phyloP scores from a whole-genome alignment of 139 green algal species.

The Bryopsis sp. region DNA sequence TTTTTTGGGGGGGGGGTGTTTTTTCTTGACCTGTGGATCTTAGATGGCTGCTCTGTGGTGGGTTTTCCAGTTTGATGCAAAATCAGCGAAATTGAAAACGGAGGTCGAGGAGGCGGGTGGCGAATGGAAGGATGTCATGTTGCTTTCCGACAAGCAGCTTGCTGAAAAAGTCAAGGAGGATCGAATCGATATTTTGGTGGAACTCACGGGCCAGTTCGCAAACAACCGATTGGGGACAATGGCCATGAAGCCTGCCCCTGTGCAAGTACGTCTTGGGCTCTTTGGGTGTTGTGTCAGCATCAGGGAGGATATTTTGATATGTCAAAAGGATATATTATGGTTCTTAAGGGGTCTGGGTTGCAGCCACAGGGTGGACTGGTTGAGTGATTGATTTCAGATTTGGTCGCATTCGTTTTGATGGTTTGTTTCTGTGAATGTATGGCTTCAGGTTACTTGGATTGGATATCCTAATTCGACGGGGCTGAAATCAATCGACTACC shows the following conservation, averaged over 20 bases:
- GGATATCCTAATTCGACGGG: constrained; percentile 97
- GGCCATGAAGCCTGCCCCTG: constrained; percentile 68
- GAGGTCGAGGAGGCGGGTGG: constrained; percentile 37
- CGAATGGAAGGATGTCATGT: constrained; percentile 30
- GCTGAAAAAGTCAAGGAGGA: constrained; percentile 59
- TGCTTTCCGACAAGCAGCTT: constrained; percentile 48
- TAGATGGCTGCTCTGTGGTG: too few species aligned
- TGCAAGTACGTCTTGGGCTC: constrained; percentile 57
- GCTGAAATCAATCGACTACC: constrained; percentile 76
- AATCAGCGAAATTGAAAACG: constrained; percentile 59
- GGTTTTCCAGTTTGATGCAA: constrained; percentile 52
- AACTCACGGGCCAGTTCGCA: constrained; percentile 94
- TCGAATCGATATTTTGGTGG: constrained; percentile 88
- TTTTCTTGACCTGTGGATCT: too few species aligned
- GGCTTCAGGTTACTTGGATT: constrained; percentile 91
- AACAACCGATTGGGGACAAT: constrained; percentile 88
- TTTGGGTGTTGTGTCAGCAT: too few species aligned
- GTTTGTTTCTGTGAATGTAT: too few species aligned
- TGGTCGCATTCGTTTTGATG: too few species aligned
- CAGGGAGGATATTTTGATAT: too few species aligned
- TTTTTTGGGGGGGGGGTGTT: neutral
- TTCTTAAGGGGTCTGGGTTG: too few species aligned
- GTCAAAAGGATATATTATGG: too few species aligned
- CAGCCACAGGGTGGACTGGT: too few species aligned
- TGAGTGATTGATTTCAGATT: too few species aligned